Evolutionary conservation across 768 basidiomycete genomes (phyloP).

Genomic region (Termitomyces sp.): DNA sequence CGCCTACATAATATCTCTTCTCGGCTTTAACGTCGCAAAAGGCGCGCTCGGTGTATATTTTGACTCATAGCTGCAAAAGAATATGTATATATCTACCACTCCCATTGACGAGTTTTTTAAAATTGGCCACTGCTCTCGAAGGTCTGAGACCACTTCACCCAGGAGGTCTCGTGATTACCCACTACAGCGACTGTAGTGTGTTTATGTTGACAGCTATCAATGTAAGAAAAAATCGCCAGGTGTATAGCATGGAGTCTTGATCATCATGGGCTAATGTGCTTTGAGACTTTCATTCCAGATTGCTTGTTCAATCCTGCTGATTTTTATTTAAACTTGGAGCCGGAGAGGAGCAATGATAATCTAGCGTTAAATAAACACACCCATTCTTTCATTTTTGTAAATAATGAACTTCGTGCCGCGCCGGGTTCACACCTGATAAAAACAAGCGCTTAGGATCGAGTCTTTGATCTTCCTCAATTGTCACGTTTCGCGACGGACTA

Average conservation of each 20-base stretch:
- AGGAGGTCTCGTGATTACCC: neutral
- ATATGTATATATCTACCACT: neutral
- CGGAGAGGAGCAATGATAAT: neutral
- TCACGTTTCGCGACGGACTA: conserved; percentile 17
- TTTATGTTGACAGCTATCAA: neutral
- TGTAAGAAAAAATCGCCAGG: neutral
- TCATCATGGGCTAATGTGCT: too few relatives aligned
- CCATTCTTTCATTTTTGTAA: neutral
- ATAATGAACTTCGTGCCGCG: neutral
- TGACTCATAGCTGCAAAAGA: conserved; percentile 29
- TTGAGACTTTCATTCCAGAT: neutral
- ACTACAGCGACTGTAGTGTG: neutral
- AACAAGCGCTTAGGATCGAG: neutral
- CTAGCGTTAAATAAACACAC: too few relatives aligned
- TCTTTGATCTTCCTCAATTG: conserved; percentile 12
- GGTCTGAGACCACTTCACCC: too few relatives aligned
- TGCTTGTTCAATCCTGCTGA: neutral
- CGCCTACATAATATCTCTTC: conserved; percentile 77
- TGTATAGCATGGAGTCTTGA: neutral
- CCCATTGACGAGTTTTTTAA: neutral
- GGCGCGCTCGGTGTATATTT: conserved; percentile 81
- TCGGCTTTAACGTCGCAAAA: conserved; percentile 89
- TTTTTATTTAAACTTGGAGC: neutral
- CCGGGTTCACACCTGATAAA: neutral
- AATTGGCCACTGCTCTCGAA: neutral